Evolutionary conservation across 2,329 filamentous ascomycete species (phyloP).

Genomic region (Aspergillus cejpii): DNA sequence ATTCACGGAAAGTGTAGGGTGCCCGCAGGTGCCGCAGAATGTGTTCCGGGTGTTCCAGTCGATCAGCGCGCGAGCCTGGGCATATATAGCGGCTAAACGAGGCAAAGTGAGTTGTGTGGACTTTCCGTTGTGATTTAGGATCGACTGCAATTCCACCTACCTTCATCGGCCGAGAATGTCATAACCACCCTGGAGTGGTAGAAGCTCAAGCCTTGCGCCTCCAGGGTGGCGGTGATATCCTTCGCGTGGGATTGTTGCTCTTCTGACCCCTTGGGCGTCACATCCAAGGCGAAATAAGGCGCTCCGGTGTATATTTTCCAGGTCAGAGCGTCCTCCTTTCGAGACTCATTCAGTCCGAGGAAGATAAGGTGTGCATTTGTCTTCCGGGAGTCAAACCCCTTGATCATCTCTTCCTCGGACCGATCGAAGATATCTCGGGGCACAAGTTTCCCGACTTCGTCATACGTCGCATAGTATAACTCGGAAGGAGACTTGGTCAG

Average conservation of each 20-base stretch:
- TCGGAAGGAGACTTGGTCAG: slow-evolving; percentile 55
- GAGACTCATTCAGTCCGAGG: slow-evolving; percentile 68
- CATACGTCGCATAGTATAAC: slow-evolving; percentile 62
- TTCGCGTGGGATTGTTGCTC: slow-evolving; percentile 53
- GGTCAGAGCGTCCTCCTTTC: slow-evolving; percentile 36
- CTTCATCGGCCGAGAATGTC: slow-evolving; percentile 55
- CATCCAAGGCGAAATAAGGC: slow-evolving; percentile 84
- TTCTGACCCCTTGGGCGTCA: slow-evolving; percentile 63
- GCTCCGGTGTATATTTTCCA: slow-evolving; percentile 63
- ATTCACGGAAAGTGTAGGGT: slow-evolving; percentile 58
- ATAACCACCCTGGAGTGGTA: slow-evolving; percentile 59
- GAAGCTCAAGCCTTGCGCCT: slow-evolving; percentile 59
- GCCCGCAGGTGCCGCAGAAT: slow-evolving; percentile 85
- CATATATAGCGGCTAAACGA: slow-evolving; percentile 71
- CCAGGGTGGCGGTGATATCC: slow-evolving; percentile 52
- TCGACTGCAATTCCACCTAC: slow-evolving; percentile 38
- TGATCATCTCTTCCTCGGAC: slow-evolving; percentile 65
- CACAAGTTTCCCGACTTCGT: slow-evolving; percentile 64
- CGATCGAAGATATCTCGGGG: slow-evolving; percentile 64
- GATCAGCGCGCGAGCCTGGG: slow-evolving; percentile 75
- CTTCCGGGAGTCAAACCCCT: slow-evolving; percentile 64
- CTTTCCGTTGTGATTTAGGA: neutral
- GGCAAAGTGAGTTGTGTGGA: slow-evolving; percentile 1
- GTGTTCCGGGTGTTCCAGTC: slow-evolving; percentile 94
- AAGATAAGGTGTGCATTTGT: slow-evolving; percentile 70